A percentile compares a stretch with the other conserved stretches of the same genome.
Evolutionary conservation across 2,329 filamentous ascomycete genomes (phyloP).

Genomic region (Fusarium sarcochroum): DNA sequence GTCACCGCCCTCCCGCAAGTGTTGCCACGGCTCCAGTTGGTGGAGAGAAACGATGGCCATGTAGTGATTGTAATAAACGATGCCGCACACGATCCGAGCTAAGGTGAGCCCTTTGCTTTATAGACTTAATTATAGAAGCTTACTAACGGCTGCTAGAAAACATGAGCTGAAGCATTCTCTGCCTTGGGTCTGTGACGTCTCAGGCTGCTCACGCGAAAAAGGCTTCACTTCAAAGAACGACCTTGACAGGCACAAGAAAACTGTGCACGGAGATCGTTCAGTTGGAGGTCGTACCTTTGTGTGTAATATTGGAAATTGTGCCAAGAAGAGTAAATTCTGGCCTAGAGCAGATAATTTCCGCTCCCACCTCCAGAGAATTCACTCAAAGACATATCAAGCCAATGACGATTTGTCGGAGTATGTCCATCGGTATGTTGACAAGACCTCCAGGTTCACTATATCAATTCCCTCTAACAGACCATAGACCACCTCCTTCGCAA

Average conservation of each 20-base stretch:
- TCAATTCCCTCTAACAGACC: conserved; percentile 7
- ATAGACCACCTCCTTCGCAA: conserved; percentile 33
- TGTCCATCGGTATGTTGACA: conserved; percentile 39
- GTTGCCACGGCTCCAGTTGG: conserved; percentile 33
- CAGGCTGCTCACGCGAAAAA: conserved; percentile 68
- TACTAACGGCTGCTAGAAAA: conserved; percentile 70
- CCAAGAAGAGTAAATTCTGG: conserved; percentile 73
- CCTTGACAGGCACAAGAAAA: conserved; percentile 81
- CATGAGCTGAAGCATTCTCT: conserved; percentile 79
- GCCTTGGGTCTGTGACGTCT: conserved; percentile 72
- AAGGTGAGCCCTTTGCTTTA: conserved; percentile 59
- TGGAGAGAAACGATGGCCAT: conserved; percentile 49
- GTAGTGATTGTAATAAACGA: conserved; percentile 56
- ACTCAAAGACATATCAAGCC: conserved; percentile 58
- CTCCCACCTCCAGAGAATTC: conserved; percentile 80
- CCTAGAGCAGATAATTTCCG: conserved; percentile 89
- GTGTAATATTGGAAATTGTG: conserved; percentile 47
- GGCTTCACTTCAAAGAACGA: conserved; percentile 89
- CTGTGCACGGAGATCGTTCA: conserved; percentile 72
- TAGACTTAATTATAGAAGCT: too few species aligned
- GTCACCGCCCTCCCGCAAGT: conserved; percentile 29
- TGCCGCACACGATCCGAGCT: conserved; percentile 69
- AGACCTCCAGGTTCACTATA: not conserved
- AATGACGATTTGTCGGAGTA: conserved; percentile 59
- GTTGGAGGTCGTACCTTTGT: conserved; percentile 44